Percentiles rank a stretch among this genome's conserved stretches.
phyloP scores from a whole-genome alignment of 2,329 filamentous ascomycete genomes.

The Stagonosporopsis rhizophila region DNA sequence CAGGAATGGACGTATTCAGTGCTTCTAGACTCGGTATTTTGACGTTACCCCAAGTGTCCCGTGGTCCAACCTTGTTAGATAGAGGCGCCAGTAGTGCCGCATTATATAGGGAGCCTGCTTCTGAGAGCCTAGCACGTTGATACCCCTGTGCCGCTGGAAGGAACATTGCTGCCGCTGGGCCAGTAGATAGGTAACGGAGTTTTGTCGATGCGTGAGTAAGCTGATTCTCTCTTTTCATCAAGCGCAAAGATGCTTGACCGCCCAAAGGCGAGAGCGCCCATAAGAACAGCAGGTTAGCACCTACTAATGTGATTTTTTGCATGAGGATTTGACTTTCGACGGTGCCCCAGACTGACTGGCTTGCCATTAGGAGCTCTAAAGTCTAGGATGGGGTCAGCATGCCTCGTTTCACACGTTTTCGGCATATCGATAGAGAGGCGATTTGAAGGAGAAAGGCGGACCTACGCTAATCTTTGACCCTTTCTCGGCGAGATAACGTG shows the following conservation, averaged over 20 bases:
- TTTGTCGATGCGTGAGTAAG: too few relatives aligned
- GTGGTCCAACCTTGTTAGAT: constrained; percentile 33
- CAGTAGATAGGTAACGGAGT: constrained; percentile 43
- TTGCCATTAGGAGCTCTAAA: constrained; percentile 46
- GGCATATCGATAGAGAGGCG: too few relatives aligned
- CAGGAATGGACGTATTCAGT: not conserved
- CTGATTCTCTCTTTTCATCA: constrained; percentile 38
- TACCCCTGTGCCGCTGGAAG: constrained; percentile 19
- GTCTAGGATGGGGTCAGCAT: too few relatives aligned
- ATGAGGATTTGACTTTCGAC: constrained; percentile 45
- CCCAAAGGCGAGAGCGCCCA: constrained; percentile 49
- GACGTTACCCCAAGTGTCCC: constrained; percentile 46
- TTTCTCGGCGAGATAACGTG: constrained; percentile 43
- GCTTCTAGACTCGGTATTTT: constrained; percentile 34
- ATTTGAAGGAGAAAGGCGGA: too few relatives aligned
- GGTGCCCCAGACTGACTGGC: constrained; percentile 49
- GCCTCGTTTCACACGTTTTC: too few relatives aligned
- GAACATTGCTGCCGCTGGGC: constrained; percentile 24
- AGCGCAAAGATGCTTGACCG: constrained; percentile 46
- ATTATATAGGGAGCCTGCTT: too few relatives aligned
- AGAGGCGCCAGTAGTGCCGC: constrained; percentile 31
- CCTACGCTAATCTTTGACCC: constrained; percentile 42
- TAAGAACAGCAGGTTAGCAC: constrained; percentile 41
- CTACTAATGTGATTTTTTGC: constrained; percentile 40
- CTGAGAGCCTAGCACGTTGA: too few relatives aligned